Conservation (phyloP, 208 protist genomes). For the Chromosphaera perkinsii region DNA sequence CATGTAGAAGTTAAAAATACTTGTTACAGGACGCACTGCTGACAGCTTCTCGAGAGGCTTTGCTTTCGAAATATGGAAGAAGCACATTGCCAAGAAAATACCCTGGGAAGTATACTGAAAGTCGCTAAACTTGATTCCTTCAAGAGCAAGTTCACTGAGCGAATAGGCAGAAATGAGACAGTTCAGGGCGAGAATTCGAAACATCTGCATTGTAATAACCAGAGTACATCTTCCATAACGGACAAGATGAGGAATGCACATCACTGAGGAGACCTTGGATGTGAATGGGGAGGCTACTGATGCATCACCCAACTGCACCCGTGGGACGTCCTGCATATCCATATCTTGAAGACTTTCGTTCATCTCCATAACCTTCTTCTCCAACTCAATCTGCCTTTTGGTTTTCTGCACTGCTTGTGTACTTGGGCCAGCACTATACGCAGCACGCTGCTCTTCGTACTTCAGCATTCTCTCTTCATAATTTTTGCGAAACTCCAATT, state of each 20-base stretch:
- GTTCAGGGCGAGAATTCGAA: constrained; percentile 97
- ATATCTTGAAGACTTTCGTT: too few relatives aligned
- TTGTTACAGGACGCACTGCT: constrained; percentile 75
- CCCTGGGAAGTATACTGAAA: constrained; percentile 89
- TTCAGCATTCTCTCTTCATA: background rate
- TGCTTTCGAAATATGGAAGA: constrained; percentile 92
- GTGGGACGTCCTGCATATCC: too few relatives aligned
- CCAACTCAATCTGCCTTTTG: too few relatives aligned
- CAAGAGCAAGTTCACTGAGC: constrained; percentile 89
- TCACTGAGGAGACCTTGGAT: constrained; percentile 39
- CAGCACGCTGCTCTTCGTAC: background rate
- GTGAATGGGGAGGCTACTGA: constrained; percentile 80
- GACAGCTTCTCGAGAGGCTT: constrained; percentile 82
- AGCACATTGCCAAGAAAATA: constrained; percentile 87
- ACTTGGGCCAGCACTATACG: background rate
- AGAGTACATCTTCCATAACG: constrained; percentile 92
- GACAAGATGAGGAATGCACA: constrained; percentile 60
- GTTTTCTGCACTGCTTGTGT: too few relatives aligned
- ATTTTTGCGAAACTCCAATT: background rate
- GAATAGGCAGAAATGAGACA: constrained; percentile 91
- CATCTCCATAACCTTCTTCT: too few relatives aligned
- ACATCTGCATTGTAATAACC: constrained; percentile 96
- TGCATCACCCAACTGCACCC: constrained; percentile 60
- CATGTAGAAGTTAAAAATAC: constrained; percentile 88
- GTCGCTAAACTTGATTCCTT: constrained; percentile 92